Base-by-base conservation (phyloP, 441 rosid genomes). In the Gossypium laxum region DNA sequence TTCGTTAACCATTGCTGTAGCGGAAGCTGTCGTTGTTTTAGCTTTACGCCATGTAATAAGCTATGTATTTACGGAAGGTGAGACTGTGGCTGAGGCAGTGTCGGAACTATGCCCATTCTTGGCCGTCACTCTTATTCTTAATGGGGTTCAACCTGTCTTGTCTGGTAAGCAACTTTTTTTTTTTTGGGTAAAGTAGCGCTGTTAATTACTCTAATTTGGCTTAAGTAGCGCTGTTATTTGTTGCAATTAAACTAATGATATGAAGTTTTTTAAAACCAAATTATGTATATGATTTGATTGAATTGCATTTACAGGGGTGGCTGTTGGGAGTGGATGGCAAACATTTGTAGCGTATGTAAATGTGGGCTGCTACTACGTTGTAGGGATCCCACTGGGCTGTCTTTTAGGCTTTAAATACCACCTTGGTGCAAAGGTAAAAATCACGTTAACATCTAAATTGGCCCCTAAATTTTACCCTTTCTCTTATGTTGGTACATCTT, bases 251-350 rank as follows among this genome's bases (percentile, higher is more conserved):
- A 1, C 5, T 51, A 4, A 11, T 19, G 32, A 11, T 24, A 26
- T 67, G 45, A 15, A 30, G 6, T 4, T 30, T 30, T 30, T 30
- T 4, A 4, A 30, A 30, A 4, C 34, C 34, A 30, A 4, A 30
- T 30, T 30, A 4, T 30, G 3, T 30, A 4, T 30, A 30, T 30
- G 34, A 30, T 30, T 22, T 47, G 41, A 56, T 30, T 61, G 58
- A 24, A 56, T 24, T 57, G 61, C 62, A 12, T 22, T 30, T 2
- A 72, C 7, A 84, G 87, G 90, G 34, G 88, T 86, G 80, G 88
- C 88, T 12, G 88, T 84, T 54, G 90, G 90, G 15, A 83, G 90
- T 66, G 90, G 88, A 79, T 86, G 90, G 87, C 90, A 84, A 58
- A 77, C 90, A 54, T 83, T 77, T 47, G 87, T 86, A 14, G 88